These are phyloP conservation scores for Bipolaris cookei DNA, from an alignment of 2,329 filamentous ascomycete species.

Conservation along the genomic window DNA sequence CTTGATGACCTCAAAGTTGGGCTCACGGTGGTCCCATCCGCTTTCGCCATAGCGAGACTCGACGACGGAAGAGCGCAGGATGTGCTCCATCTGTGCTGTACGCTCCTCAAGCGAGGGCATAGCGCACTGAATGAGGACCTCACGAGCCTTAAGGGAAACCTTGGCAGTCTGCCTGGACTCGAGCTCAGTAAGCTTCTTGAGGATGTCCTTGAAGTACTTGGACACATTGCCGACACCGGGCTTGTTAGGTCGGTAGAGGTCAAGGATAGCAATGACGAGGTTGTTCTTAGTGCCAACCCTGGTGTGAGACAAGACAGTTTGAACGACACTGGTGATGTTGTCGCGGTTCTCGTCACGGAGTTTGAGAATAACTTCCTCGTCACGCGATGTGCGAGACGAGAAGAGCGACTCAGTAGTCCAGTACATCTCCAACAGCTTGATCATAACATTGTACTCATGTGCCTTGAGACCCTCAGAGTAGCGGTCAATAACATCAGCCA, in stretches of 20 bases:
- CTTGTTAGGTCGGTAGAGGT: constrained; percentile 94
- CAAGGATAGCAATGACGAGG: constrained; percentile 85
- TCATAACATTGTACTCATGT: constrained; percentile 85
- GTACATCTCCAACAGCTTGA: constrained; percentile 79
- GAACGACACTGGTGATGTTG: constrained; percentile 81
- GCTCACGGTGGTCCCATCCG: constrained; percentile 94
- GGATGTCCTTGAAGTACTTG: constrained; percentile 82
- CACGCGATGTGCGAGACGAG: constrained; percentile 80
- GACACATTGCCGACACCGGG: constrained; percentile 85
- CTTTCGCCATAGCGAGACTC: constrained; percentile 98
- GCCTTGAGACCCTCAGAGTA: constrained; percentile 89
- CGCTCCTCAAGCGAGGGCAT: constrained; percentile 96
- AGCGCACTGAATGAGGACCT: constrained; percentile 96
- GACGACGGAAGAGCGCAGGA: constrained; percentile 90
- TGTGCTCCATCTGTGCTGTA: constrained; percentile 97
- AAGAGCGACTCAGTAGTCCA: constrained; percentile 85
- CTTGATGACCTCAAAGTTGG: constrained; percentile 87
- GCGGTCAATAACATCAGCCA: constrained; percentile 76
- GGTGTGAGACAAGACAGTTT: constrained; percentile 91
- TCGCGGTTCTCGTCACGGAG: constrained; percentile 97
- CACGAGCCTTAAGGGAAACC: constrained; percentile 94
- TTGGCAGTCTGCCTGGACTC: constrained; percentile 87
- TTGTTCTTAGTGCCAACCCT: constrained; percentile 93
- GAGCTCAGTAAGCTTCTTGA: constrained; percentile 88
- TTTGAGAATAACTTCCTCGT: constrained; percentile 91